Conservation (phyloP, 257 asterid species). For the Linaria vulgaris region DNA sequence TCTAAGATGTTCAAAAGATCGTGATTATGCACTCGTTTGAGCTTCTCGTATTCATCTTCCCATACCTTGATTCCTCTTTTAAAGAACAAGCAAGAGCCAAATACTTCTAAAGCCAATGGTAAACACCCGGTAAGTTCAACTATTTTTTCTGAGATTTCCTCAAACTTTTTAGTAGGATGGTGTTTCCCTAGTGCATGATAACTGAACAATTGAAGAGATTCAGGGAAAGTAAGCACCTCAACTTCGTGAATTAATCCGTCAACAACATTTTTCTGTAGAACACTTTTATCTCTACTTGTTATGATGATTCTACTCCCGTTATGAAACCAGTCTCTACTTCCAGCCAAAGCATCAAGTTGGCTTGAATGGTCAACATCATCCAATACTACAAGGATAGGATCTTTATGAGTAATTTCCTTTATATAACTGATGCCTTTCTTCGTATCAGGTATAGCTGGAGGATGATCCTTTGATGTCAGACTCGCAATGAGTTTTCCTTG, state of each 20-base stretch:
- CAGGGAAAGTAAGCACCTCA: conserved; percentile 12
- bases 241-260: conserved; percentile 21
- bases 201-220: conserved; percentile 27
- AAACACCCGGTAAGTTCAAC: conserved; percentile 2
- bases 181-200: conserved; percentile 15
- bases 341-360: conserved; percentile 29
- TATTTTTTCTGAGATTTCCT: not conserved
- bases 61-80: conserved; percentile 31
- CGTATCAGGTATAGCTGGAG: conserved; percentile 7
- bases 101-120: conserved; percentile 16
- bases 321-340: conserved; percentile 23
- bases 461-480: not conserved
- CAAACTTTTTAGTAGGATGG: not conserved
- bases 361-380: conserved; percentile 34
- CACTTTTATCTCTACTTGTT: conserved; percentile 27
- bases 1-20: conserved; percentile 26
- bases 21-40: conserved; percentile 20
- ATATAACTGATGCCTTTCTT: conserved; percentile 8
- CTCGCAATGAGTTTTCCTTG: conserved; percentile 27
- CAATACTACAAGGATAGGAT: conserved; percentile 30
- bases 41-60: conserved; percentile 32
- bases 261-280: conserved; percentile 12
- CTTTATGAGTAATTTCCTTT: conserved; percentile 16
- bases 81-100: conserved; percentile 33
- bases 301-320: conserved; percentile 35